A percentile compares a stretch with the other conserved stretches of the same genome.
These are phyloP conservation scores for Biscogniauxia marginata DNA, from an alignment of 2,329 filamentous ascomycete genomes.

Conservation along the genomic window DNA sequence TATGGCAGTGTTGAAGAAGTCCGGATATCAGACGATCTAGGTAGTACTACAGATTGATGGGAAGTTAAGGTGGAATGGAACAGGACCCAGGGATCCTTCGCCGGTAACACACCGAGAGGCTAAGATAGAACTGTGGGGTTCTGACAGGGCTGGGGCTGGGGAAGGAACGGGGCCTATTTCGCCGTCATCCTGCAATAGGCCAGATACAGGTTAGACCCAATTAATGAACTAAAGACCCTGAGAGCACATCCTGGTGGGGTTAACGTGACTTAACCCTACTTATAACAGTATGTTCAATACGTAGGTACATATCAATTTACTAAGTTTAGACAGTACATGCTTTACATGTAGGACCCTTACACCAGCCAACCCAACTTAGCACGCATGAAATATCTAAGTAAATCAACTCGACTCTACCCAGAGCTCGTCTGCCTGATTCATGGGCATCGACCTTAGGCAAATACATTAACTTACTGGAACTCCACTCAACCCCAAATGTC, in stretches of 20 bases:
- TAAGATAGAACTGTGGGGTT: neutral
- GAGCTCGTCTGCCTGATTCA: too few species aligned
- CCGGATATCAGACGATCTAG: neutral
- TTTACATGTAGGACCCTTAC: too few species aligned
- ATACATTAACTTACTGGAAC: neutral
- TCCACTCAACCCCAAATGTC: neutral
- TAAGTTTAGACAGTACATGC: too few species aligned
- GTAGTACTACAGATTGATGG: neutral
- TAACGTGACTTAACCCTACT: neutral
- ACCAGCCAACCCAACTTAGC: too few species aligned
- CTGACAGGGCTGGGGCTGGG: neutral
- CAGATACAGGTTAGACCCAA: neutral
- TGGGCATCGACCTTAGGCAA: neutral
- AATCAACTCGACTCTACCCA: neutral
- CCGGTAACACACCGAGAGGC: neutral
- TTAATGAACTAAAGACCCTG: neutral
- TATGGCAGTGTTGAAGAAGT: neutral
- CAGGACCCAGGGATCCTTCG: neutral
- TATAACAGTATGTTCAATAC: neutral
- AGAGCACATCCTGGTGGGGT: neutral
- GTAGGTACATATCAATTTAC: too few species aligned
- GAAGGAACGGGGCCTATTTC: neutral
- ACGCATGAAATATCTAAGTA: too few species aligned
- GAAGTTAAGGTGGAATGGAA: neutral
- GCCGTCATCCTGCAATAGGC: neutral